Conservation (phyloP, 768 basidiomycete genomes). For the Scleroderma bovista region DNA sequence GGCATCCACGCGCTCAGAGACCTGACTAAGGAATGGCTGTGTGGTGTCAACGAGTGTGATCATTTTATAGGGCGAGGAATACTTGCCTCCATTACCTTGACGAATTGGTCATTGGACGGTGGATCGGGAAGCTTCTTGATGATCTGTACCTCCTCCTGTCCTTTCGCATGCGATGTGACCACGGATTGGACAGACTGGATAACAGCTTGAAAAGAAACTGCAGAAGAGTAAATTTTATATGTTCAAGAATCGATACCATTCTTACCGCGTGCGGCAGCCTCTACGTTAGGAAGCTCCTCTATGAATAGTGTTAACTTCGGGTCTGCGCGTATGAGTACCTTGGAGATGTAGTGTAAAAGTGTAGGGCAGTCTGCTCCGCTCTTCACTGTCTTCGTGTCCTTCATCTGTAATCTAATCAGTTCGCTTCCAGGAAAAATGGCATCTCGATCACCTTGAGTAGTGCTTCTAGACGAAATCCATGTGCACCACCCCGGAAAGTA, state of each 20-base stretch:
- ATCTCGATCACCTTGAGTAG: conserved; percentile 60
- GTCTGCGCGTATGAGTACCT: conserved; percentile 62
- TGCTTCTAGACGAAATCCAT: conserved; percentile 80
- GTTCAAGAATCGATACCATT: not conserved
- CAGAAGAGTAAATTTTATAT: not conserved
- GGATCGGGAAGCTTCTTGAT: conserved; percentile 29
- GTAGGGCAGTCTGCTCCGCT: conserved; percentile 72
- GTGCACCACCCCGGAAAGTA: conserved; percentile 77
- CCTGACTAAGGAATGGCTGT: conserved; percentile 31
- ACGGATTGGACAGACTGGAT: conserved; percentile 55
- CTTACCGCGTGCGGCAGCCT: conserved; percentile 76
- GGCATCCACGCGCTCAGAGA: conserved; percentile 52
- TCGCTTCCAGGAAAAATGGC: not conserved
- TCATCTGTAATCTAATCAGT: conserved; percentile 46
- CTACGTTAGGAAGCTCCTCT: conserved; percentile 75
- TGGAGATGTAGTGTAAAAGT: conserved; percentile 85
- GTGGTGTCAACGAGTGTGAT: not conserved
- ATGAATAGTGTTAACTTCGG: conserved; percentile 64
- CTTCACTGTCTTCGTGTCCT: conserved; percentile 75
- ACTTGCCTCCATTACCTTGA: conserved; percentile 63
- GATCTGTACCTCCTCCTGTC: conserved; percentile 50
- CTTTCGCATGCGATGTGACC: conserved; percentile 48
- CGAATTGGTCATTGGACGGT: conserved; percentile 53
- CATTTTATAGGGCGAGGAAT: not conserved
- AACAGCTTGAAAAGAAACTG: conserved; percentile 72